Percentiles rank a stretch among this genome's conserved stretches.
These are phyloP conservation scores for Dioscorea cayenensis DNA, from an alignment of 116 monocot species.

Conservation along the genomic window DNA sequence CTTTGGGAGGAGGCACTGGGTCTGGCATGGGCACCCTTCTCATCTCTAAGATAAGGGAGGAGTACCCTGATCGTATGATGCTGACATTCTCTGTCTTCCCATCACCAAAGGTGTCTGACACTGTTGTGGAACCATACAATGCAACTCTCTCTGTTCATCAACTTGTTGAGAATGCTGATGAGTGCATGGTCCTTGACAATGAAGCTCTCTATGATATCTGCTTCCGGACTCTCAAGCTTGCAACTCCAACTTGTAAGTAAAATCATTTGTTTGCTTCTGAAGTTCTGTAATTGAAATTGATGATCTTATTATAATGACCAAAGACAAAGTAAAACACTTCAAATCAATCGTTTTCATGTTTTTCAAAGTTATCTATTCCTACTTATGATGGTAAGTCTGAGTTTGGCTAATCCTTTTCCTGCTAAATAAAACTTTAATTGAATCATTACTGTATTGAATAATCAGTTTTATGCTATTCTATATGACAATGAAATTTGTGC, in stretches of 20 bases:
- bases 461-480: too few species aligned
- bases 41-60: constrained; percentile 12
- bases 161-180: constrained; percentile 70
- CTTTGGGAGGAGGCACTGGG: constrained; percentile 25
- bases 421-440: too few species aligned
- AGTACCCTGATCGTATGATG: constrained; percentile 25
- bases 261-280: background rate
- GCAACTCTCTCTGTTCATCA: constrained; percentile 68
- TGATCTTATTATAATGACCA: too few species aligned
- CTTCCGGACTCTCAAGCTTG: constrained; percentile 50
- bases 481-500: too few species aligned
- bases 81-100: constrained; percentile 26
- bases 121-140: constrained; percentile 43
- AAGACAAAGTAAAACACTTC: too few species aligned
- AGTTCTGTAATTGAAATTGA: too few species aligned
- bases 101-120: constrained; percentile 29
- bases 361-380: too few species aligned
- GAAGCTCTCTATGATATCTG: constrained; percentile 66
- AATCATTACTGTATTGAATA: too few species aligned
- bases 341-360: too few species aligned
- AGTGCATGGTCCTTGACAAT: constrained; percentile 70
- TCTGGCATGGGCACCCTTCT: constrained; percentile 28
- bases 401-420: too few species aligned
- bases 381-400: too few species aligned
- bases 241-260: constrained; percentile 48